Conservation (phyloP, 2,329 filamentous ascomycete genomes). For the Chlorencoelia australis region DNA sequence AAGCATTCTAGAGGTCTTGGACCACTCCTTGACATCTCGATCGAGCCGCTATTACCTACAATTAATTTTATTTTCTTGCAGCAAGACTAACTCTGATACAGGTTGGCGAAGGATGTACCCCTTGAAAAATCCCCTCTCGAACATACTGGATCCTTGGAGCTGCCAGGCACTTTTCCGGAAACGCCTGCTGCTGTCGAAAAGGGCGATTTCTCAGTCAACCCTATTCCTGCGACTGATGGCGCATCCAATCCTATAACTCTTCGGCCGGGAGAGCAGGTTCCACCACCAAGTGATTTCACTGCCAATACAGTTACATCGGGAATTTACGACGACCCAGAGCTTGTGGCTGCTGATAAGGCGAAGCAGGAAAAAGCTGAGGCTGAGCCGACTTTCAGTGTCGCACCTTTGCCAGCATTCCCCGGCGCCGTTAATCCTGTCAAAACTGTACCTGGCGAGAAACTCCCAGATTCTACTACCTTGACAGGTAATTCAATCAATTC, state of each 20-base stretch:
- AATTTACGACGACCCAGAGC: constrained; percentile 72
- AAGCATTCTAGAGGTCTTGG: too few species aligned
- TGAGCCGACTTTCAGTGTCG: constrained; percentile 43
- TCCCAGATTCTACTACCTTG: constrained; percentile 57
- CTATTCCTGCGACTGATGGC: constrained; percentile 52
- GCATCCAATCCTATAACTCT: constrained; percentile 73
- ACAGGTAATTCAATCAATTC: constrained; percentile 58
- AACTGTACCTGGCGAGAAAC: constrained; percentile 68
- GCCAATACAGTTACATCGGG: constrained; percentile 60
- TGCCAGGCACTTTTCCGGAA: constrained; percentile 62
- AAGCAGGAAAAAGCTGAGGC: constrained; percentile 26
- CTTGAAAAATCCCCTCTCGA: constrained; percentile 37
- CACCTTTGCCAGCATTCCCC: constrained; percentile 51
- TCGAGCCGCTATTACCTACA: too few species aligned
- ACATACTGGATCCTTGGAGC: constrained; percentile 32
- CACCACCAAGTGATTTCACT: constrained; percentile 53
- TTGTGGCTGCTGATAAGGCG: constrained; percentile 43
- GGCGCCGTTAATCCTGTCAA: constrained; percentile 69
- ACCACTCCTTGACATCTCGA: too few species aligned
- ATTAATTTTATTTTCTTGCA: too few species aligned
- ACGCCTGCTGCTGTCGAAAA: constrained; percentile 46
- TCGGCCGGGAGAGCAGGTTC: constrained; percentile 71
- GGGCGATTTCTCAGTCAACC: constrained; percentile 42
- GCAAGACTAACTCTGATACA: too few species aligned
- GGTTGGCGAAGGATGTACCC: constrained; percentile 58